Evolutionary conservation across 2,329 filamentous ascomycete genomes (phyloP).

Genomic region (Colletotrichum truncatum): DNA sequence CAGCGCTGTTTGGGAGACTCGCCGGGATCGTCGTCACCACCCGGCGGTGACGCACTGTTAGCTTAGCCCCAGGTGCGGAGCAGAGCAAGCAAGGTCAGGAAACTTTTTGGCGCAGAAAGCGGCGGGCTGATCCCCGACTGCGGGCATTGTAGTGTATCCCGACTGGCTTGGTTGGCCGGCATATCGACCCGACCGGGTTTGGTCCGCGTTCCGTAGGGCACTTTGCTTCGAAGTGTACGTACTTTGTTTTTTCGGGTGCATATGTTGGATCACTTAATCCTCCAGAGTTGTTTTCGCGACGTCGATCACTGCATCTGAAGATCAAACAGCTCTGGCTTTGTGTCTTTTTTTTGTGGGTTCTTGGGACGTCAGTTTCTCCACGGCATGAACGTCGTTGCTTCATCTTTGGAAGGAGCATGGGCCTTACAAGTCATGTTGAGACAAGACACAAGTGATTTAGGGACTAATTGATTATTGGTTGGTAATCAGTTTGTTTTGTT

Average conservation of each 20-base stretch:
- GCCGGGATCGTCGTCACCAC: neutral
- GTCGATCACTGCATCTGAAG: slow-evolving; percentile 11
- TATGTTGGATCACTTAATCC: neutral
- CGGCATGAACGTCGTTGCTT: slow-evolving; percentile 5
- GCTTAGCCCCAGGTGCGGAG: neutral
- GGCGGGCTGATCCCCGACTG: neutral
- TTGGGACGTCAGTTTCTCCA: neutral
- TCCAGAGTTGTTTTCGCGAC: neutral
- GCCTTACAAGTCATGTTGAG: neutral
- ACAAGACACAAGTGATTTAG: neutral
- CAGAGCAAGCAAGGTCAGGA: neutral
- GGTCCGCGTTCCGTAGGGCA: neutral
- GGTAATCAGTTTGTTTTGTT: slow-evolving; percentile 14
- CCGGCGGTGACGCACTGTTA: no score
- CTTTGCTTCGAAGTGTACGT: neutral
- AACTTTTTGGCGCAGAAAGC: neutral
- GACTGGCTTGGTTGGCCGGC: no score
- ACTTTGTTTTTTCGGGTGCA: neutral
- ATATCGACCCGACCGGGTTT: slow-evolving; percentile 5
- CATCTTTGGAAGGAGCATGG: neutral
- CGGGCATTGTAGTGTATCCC: no score
- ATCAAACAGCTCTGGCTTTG: slow-evolving; percentile 12
- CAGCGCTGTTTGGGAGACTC: slow-evolving; percentile 10
- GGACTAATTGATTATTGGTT: neutral
- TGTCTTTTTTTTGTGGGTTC: slow-evolving; percentile 1